phyloP scores from a whole-genome alignment of 805 yeast species.

The Ogataea sp. region DNA sequence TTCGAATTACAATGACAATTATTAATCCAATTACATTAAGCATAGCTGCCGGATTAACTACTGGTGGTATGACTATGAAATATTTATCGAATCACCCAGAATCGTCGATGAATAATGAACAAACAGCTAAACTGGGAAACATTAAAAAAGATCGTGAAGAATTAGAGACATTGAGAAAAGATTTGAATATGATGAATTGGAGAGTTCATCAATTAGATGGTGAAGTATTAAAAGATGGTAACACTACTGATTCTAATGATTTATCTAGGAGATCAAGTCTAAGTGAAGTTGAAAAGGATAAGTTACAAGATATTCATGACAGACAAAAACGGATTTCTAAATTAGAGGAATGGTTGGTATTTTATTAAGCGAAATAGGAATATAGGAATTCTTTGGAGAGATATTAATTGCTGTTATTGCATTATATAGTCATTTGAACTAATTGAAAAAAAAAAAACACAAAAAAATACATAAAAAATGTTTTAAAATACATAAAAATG shows the following conservation, averaged over 20 bases:
- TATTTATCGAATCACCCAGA: background rate
- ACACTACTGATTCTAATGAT: background rate
- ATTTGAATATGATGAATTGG: constrained; percentile 1
- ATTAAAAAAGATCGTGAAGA: background rate
- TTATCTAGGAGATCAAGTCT: background rate
- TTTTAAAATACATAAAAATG: no score
- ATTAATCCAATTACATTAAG: background rate
- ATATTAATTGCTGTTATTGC: no score
- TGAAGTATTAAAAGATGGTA: no score
- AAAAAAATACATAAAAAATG: no score
- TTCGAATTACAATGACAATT: background rate
- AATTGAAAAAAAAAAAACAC: no score
- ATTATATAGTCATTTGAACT: no score
- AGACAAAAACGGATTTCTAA: background rate
- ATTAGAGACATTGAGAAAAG: background rate
- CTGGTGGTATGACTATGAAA: background rate
- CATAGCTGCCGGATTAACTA: background rate
- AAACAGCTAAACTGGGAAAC: background rate
- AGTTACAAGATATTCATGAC: background rate
- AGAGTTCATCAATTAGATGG: constrained; percentile 1
- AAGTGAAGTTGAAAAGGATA: no score
- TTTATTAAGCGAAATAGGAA: background rate
- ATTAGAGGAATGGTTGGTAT: constrained; percentile 1
- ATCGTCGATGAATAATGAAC: background rate
- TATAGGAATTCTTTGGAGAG: no score